Conservation (phyloP, 2,329 filamentous ascomycete species). For the Neopestalotiopsis sp. region DNA sequence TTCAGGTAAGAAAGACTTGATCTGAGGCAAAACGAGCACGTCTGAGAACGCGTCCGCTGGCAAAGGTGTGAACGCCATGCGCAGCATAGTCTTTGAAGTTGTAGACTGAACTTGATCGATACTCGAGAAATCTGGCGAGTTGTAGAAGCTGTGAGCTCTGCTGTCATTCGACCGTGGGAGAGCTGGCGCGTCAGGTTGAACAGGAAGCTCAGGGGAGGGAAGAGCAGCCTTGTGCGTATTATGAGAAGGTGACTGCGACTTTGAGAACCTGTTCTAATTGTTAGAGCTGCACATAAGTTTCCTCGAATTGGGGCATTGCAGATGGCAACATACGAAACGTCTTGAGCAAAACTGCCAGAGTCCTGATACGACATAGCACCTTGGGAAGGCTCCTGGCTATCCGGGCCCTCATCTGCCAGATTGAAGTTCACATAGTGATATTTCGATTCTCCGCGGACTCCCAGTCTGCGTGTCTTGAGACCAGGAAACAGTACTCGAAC, state of each 20-base stretch:
- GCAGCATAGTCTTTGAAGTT: conserved; percentile 61
- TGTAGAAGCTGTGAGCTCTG: conserved; percentile 61
- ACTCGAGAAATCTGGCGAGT: conserved; percentile 60
- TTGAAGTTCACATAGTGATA: conserved; percentile 88
- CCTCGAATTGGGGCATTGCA: background rate
- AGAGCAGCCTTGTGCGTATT: conserved; percentile 31
- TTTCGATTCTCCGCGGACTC: conserved; percentile 95
- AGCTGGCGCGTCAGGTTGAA: conserved; percentile 35
- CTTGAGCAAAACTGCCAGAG: conserved; percentile 51
- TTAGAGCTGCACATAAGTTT: conserved; percentile 25
- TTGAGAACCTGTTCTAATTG: conserved; percentile 38
- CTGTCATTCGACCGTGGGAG: conserved; percentile 30
- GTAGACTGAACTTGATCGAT: conserved; percentile 65
- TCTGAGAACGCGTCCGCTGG: conserved; percentile 66
- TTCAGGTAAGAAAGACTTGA: conserved; percentile 78
- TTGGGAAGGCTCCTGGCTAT: conserved; percentile 51
- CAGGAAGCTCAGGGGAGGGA: conserved; percentile 45
- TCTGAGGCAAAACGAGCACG: conserved; percentile 80
- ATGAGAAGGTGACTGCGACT: conserved; percentile 34
- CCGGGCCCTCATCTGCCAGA: conserved; percentile 62
- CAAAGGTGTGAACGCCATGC: conserved; percentile 66
- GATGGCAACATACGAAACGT: conserved; percentile 52
- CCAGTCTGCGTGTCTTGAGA: conserved; percentile 88
- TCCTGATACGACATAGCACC: conserved; percentile 58
- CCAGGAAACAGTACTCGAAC: conserved; percentile 96